Base-by-base conservation (phyloP, 2,329 filamentous ascomycete genomes). In the Trichoderma sp. region DNA sequence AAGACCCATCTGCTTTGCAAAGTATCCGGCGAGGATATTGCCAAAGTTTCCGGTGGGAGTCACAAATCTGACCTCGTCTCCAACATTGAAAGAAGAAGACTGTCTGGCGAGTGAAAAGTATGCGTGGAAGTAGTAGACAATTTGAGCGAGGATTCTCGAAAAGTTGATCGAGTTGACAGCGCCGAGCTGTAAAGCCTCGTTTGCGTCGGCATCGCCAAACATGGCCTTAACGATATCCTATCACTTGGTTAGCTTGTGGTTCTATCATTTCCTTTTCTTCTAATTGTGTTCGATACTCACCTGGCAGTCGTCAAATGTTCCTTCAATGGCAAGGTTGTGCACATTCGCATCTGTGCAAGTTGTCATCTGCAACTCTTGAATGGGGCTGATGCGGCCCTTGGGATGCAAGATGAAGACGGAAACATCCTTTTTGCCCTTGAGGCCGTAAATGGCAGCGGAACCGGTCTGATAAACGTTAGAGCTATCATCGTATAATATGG, bases 101-200 rank as follows among this genome's bases (percentile, higher is more conserved):
- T 86, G 83, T 77, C 84, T 87, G 70, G 85, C 86, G 40, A 99
- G 89, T 10, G 90, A 84, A 82, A 97, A 97, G 85, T 98, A 98
- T 13, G 96, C 90, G 81, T 96, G 86, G 84, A 97, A 97, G 85
- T 97, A 99, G 86, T 97, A 98, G 71, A 93, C 93, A 73, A 97
- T 97, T 83, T 99, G 96, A 19, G 96, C 95, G 37, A 99, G 87
- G 74, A 99, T 98, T 75, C 96, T 87, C 2, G 95, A 92, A 88
- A 91, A 97, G 83, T 98, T 98, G 83, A 98, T 98, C 58, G 92
- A 96, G 84, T 98, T 98, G 73, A 98, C 94, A 49, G 96, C 95
- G 52, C 92, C 95, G 55, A 98, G 90, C 74, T 93, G 93, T 77
- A 95, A 88, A 2, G 88, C 89, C 74, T 87, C 83, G 84, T 98